Evolutionary conservation across 2,329 filamentous ascomycete species (phyloP), one percentile per base, ranked within the genome.

Genomic region (Fusarium sororula): DNA sequence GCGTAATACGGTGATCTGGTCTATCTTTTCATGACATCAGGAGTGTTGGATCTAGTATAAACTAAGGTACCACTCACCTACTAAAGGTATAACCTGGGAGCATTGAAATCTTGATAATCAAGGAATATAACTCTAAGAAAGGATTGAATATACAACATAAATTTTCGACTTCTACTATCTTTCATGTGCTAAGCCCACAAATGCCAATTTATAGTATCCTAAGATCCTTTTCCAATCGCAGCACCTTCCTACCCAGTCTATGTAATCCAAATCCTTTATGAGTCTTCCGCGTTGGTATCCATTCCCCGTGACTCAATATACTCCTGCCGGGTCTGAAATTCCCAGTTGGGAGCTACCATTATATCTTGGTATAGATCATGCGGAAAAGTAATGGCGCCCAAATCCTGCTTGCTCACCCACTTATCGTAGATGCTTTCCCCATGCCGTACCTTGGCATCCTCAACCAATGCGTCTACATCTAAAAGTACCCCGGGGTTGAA

Each of bases 261-360:
- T 35, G 5, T 10, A 51, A 51, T 6, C 1, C 3, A 8, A 35
- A 3, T 10, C 3, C 17, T n/a, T 8, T 10, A 10, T 0, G 8
- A 51, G 30, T 3, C 0, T 20, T 35, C 22, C 15, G 22, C 6
- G 5, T 51, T 5, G 0, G 15, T 32, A 3, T 37, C 1, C 1
- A 15, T 37, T 37, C 35, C 35, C 15, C 35, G 35, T 37, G 38
- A 30, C 22, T 44, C 8, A 20, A 50, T 22, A 3, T 53, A 60
- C 12, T 63, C 51, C 9, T 63, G 41, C 7, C 54, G 22, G 8
- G 60, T 66, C 18, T 57, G 60, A 6, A 63, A 26, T 12, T 63
- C 51, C 6, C 13, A 63, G 5, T 63, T 45, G 0, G 20, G 20
- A 26, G 22, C 26, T 2, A 57, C 12, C 24, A 37, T 47, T 4